These are phyloP conservation scores for Leccinum boreale DNA, from an alignment of 768 basidiomycete genomes.

Conservation along the genomic window DNA sequence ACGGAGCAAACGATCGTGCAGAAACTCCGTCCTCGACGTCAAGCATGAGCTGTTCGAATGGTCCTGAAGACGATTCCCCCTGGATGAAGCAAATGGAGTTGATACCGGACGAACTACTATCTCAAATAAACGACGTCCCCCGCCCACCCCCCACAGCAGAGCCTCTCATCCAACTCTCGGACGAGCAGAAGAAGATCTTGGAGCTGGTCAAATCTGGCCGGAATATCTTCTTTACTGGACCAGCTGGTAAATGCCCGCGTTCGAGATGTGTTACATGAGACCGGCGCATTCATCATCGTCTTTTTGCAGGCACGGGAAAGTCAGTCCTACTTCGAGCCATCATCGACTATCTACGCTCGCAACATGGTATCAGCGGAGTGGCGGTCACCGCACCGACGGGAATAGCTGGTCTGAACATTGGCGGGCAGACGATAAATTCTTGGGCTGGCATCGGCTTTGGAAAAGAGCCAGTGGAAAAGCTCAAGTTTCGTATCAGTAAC, in stretches of 20 bases:
- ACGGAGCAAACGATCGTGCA: not conserved
- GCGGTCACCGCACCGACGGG: conserved; percentile 68
- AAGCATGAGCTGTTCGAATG: not conserved
- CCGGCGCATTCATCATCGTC: not conserved
- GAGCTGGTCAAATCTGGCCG: conserved; percentile 47
- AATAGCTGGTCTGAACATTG: conserved; percentile 68
- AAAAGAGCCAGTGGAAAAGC: conserved; percentile 40
- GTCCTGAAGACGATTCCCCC: not conserved
- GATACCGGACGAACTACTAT: not conserved
- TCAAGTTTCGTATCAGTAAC: conserved; percentile 37
- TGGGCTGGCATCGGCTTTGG: conserved; percentile 65
- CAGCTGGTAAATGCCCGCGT: conserved; percentile 48
- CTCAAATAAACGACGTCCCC: not conserved
- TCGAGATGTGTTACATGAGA: not conserved
- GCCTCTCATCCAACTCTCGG: conserved; percentile 25
- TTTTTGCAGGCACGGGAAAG: conserved; percentile 58
- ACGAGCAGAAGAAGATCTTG: conserved; percentile 43
- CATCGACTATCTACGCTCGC: conserved; percentile 40
- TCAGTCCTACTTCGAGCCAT: conserved; percentile 66
- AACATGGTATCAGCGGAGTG: conserved; percentile 26
- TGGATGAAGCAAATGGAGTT: not conserved
- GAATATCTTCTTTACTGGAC: conserved; percentile 74
- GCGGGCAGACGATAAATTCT: conserved; percentile 64
- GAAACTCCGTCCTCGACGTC: conserved; percentile 4
- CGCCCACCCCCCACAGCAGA: not conserved